These are phyloP conservation scores for Zygotorulaspora danielsina DNA, from an alignment of 805 yeast genomes.

Conservation along the genomic window DNA sequence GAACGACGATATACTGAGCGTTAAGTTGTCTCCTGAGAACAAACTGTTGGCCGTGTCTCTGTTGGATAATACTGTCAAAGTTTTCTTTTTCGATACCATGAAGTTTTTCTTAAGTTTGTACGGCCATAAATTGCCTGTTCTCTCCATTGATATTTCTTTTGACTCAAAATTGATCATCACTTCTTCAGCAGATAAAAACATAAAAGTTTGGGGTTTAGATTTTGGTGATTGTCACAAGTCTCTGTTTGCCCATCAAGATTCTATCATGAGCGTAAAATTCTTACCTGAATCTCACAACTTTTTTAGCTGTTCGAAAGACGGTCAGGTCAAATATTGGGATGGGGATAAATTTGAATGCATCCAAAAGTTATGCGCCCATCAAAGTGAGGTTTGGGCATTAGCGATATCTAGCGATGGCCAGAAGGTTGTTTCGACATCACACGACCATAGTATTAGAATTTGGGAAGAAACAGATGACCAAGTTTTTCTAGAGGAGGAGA, in stretches of 20 bases:
- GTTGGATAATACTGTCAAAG: slow-evolving; percentile 92
- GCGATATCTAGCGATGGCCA: slow-evolving; percentile 71
- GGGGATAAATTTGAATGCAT: slow-evolving; percentile 95
- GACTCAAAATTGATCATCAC: slow-evolving; percentile 88
- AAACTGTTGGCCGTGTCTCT: slow-evolving; percentile 77
- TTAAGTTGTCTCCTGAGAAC: slow-evolving; percentile 75
- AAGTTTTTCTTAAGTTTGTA: slow-evolving; percentile 85
- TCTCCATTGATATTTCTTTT: slow-evolving; percentile 82
- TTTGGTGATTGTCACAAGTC: slow-evolving; percentile 99
- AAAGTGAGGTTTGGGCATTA: slow-evolving; percentile 89
- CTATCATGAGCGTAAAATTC: slow-evolving; percentile 83
- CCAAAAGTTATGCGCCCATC: slow-evolving; percentile 82
- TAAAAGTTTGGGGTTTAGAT: slow-evolving; percentile 97
- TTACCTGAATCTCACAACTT: slow-evolving; percentile 84
- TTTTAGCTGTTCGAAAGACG: slow-evolving; percentile 87
- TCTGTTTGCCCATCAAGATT: slow-evolving; percentile 93
- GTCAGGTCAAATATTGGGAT: slow-evolving; percentile 92
- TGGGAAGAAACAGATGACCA: slow-evolving; percentile 94
- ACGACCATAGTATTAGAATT: slow-evolving; percentile 88
- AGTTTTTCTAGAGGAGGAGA: slow-evolving; percentile 94
- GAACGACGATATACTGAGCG: slow-evolving; percentile 77
- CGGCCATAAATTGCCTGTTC: slow-evolving; percentile 94
- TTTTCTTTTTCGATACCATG: slow-evolving; percentile 79
- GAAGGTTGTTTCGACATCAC: slow-evolving; percentile 76
- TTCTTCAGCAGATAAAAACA: slow-evolving; percentile 95